Evolutionary conservation across 2,329 filamentous ascomycete species (phyloP).

Genomic region (Fusarium sp.): DNA sequence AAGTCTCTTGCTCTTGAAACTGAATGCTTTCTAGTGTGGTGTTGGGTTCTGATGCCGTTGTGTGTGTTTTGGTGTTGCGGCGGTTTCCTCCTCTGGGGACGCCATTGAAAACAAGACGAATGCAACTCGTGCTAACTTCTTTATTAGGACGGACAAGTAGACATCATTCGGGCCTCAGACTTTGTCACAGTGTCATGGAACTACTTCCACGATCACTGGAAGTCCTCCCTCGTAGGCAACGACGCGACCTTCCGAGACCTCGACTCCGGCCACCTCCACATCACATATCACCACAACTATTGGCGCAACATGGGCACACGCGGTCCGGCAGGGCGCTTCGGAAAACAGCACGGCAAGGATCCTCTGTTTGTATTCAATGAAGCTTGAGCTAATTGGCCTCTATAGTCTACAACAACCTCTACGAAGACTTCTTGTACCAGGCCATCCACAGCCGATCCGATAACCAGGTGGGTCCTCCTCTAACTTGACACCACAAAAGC

Average conservation of each 20-base stretch:
- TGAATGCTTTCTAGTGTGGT: too few species aligned
- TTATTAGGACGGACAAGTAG: constrained; percentile 56
- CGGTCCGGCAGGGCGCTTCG: constrained; percentile 61
- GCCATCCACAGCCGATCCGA: constrained; percentile 61
- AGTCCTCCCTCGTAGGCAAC: constrained; percentile 59
- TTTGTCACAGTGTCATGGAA: constrained; percentile 61
- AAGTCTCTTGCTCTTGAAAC: not conserved
- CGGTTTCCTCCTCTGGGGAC: not conserved
- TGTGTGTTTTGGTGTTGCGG: not conserved
- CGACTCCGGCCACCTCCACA: constrained; percentile 57
- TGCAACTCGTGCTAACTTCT: not conserved
- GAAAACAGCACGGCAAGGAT: constrained; percentile 53
- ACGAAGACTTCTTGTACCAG: constrained; percentile 60
- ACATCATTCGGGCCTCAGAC: constrained; percentile 58
- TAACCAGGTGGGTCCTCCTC: constrained; percentile 45
- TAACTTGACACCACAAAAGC: fast-evolving
- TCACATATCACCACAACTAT: constrained; percentile 64
- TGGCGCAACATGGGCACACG: constrained; percentile 59
- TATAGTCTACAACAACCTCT: constrained; percentile 60
- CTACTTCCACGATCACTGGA: constrained; percentile 63
- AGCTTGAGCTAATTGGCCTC: not conserved
- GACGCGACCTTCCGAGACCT: constrained; percentile 52
- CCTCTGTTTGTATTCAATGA: not conserved
- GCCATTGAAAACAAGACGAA: not conserved
- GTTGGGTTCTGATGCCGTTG: not conserved